Base-by-base conservation (phyloP, 768 basidiomycete genomes). In the Kwoniella mangroviensis region DNA sequence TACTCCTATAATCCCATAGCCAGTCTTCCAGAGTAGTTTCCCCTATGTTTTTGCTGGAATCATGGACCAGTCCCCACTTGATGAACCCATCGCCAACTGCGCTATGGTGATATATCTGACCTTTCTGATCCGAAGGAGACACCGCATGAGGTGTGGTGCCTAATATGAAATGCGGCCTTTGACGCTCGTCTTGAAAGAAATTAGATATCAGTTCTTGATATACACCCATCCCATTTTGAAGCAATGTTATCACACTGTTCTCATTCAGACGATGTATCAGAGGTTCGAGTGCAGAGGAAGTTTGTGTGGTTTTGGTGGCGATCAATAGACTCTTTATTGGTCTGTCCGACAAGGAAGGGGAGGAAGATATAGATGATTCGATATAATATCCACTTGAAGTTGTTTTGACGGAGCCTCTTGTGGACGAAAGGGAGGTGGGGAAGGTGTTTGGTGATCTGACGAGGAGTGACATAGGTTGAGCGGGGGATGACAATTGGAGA, bases 181-280 rank as follows among this genome's bases (percentile, higher is more conserved):
- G 85, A 42, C 85, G 81, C 24, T 89, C 87, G 80, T 94, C 90
- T 21, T 87, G 89, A 81, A 94, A 98, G 53, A 93, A 75, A 6
- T 86, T 75, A 6, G 84, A 77, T 19, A 92, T 81, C 58, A 97
- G 86, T 69, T 88, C 84, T 66, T 98, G 95, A 82, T 93, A 92
- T 10, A 95, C 84, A 12, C 94, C 96, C 89, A 97, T 92, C 26
- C 96, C 96, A 80, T 96, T 96, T 78, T 96, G 92, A 63, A 98
- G 83, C n/a, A 99, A 87, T 2, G 96, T 92, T 73, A 98, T 89
- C 43, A 94, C 96, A 54, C 90, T 91, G 60, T 87, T 82, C 0
- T 86, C 79, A 4, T 86, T 85, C 21, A 98, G 83, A 19, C 93
- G 88, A 13, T 88, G 88, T 19, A 87, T 83, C 65, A 98, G 87